Percentiles rank a stretch among this genome's conserved stretches.
phyloP scores from a whole-genome alignment of 139 green algal species.

The Nannochloris sp. region DNA sequence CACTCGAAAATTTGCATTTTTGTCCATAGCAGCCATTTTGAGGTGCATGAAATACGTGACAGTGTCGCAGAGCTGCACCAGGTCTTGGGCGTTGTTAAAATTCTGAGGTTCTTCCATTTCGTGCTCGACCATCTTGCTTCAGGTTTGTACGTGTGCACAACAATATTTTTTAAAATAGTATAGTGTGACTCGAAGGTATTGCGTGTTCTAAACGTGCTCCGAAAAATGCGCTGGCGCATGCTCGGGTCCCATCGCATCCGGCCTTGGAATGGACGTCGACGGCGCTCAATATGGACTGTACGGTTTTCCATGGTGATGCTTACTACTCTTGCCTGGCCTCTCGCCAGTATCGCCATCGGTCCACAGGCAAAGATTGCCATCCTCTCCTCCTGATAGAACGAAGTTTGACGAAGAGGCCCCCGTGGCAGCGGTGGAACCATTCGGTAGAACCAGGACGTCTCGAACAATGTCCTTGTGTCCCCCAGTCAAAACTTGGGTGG shows the following conservation, averaged over 20 bases:
- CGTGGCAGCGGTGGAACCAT: too few species aligned
- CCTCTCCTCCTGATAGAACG: neutral
- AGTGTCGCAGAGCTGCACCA: neutral
- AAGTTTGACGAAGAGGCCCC: neutral
- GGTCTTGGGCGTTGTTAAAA: conserved; percentile 5
- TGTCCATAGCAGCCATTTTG: neutral
- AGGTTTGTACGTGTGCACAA: too few species aligned
- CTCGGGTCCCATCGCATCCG: too few species aligned
- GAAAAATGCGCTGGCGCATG: too few species aligned
- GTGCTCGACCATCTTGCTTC: neutral
- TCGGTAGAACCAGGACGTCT: neutral
- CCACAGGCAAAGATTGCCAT: conserved; percentile 3
- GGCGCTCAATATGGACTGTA: neutral
- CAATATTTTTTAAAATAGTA: too few species aligned
- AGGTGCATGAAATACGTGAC: conserved; percentile 4
- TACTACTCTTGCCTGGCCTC: neutral
- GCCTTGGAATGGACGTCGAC: too few species aligned
- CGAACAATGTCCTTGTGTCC: neutral
- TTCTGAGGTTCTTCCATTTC: neutral
- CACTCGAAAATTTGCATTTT: neutral
- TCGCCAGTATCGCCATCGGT: neutral
- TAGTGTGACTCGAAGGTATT: too few species aligned
- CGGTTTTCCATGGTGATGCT: neutral
- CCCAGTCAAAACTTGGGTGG: neutral
- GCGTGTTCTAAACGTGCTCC: too few species aligned